A percentile compares a stretch with the other conserved stretches of the same genome.
phyloP scores from a whole-genome alignment of 2,329 filamentous ascomycete genomes.

The Sphaerulina vaccinii region DNA sequence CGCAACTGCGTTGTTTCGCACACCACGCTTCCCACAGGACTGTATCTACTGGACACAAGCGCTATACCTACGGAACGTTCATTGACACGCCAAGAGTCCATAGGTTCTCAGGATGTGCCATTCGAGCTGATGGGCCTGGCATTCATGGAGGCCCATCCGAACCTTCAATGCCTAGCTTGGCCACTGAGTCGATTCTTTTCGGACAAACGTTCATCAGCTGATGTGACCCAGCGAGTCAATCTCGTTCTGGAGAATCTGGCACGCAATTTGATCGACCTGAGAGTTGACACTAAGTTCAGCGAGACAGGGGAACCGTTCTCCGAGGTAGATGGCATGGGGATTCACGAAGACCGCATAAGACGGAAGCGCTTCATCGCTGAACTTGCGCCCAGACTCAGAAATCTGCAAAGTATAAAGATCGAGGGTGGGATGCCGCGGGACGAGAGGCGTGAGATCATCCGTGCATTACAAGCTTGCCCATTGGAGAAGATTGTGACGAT shows the following conservation, averaged over 20 bases:
- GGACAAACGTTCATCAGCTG: slow-evolving; percentile 28
- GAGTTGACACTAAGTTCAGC: slow-evolving; percentile 40
- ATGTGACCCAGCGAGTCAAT: slow-evolving; percentile 29
- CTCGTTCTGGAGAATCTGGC: slow-evolving; percentile 42
- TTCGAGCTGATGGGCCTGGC: slow-evolving; percentile 29
- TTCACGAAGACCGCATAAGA: slow-evolving; percentile 14
- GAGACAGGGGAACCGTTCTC: slow-evolving; percentile 27
- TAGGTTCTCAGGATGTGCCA: background rate
- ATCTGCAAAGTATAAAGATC: slow-evolving; percentile 46
- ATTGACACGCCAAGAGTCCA: background rate
- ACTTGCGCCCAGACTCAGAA: slow-evolving; percentile 45
- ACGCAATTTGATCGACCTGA: slow-evolving; percentile 42
- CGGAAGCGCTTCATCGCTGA: slow-evolving; percentile 42
- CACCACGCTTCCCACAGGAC: slow-evolving; percentile 37
- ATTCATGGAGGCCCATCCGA: slow-evolving; percentile 47
- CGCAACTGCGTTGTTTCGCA: slow-evolving; percentile 44
- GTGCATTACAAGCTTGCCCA: slow-evolving; percentile 43
- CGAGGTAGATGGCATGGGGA: background rate
- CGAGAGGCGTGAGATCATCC: slow-evolving; percentile 47
- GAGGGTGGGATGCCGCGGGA: slow-evolving; percentile 50
- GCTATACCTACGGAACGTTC: background rate
- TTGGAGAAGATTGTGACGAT: slow-evolving; percentile 49
- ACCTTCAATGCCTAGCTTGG: slow-evolving; percentile 48
- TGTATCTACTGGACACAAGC: slow-evolving; percentile 38
- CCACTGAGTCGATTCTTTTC: slow-evolving; percentile 48